Percentiles rank a stretch among this genome's conserved stretches.
phyloP scores from a whole-genome alignment of 1,284 basidiomycete genomes.

The Microbotryomycetes sp. region DNA sequence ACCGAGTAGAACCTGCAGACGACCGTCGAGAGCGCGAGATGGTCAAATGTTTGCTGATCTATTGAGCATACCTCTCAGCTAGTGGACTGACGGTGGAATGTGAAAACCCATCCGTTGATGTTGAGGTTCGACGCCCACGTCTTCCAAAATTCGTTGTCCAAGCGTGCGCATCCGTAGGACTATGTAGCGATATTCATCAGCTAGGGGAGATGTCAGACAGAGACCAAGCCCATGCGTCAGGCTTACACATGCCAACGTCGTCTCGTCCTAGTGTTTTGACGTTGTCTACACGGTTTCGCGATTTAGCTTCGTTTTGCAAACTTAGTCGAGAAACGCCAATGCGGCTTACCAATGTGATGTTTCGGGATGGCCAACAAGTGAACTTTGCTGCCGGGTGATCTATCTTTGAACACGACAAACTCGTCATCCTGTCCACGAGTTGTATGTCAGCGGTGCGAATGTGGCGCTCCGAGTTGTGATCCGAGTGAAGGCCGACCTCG shows the following conservation, averaged over 20 bases:
- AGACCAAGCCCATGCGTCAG: neutral
- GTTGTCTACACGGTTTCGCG: conserved; percentile 5
- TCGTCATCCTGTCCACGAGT: conserved; percentile 8
- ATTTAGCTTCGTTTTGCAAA: too few relatives aligned
- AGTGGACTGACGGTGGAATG: conserved; percentile 22
- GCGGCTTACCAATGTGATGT: conserved; percentile 20
- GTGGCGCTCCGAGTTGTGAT: neutral
- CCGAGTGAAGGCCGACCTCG: conserved; percentile 9
- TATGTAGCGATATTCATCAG: too few relatives aligned
- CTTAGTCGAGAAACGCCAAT: neutral
- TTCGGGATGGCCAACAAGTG: conserved; percentile 26
- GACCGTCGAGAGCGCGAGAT: too few relatives aligned
- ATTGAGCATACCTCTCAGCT: too few relatives aligned
- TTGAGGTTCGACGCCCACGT: neutral
- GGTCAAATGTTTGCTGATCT: too few relatives aligned
- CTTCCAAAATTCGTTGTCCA: neutral
- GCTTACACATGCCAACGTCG: conserved; percentile 15
- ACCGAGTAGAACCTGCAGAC: conserved; percentile 26
- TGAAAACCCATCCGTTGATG: conserved; percentile 20
- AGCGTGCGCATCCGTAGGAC: neutral
- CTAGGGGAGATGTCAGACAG: neutral
- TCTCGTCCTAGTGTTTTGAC: conserved; percentile 8
- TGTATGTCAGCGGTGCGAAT: neutral
- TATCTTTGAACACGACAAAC: conserved; percentile 24
- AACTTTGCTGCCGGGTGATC: conserved; percentile 16